phyloP scores from a whole-genome alignment of 139 green algal species.

The Haematococcus lacustris region DNA sequence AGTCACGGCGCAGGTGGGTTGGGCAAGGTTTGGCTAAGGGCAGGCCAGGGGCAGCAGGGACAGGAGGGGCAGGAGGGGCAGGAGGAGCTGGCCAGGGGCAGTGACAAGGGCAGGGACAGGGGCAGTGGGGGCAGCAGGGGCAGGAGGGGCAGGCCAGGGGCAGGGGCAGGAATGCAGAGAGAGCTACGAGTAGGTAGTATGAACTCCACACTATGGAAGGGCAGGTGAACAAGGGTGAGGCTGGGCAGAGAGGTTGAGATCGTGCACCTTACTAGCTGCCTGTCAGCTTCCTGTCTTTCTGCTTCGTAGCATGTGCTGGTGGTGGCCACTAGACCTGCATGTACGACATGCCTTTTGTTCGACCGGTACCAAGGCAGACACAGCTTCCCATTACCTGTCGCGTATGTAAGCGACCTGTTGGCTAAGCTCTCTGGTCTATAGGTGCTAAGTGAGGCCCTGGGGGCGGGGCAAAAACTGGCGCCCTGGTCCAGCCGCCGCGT shows the following conservation, averaged over 20 bases:
- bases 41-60: background rate
- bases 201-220: too few species aligned
- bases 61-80: background rate
- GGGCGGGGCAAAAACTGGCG: background rate
- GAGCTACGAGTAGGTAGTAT: too few species aligned
- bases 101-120: background rate
- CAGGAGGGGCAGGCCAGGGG: background rate
- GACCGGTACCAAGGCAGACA: background rate
- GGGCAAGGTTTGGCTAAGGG: too few species aligned
- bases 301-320: background rate
- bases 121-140: background rate
- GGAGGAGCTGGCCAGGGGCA: background rate
- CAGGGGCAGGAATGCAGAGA: too few species aligned
- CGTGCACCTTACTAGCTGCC: too few species aligned
- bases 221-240: too few species aligned
- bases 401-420: background rate
- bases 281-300: background rate
- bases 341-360: background rate
- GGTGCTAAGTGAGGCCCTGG: conserved; percentile 17
- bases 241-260: too few species aligned
- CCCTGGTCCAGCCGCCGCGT: background rate
- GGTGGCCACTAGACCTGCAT: background rate
- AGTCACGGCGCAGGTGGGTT: background rate
- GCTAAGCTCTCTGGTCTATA: conserved; percentile 2
- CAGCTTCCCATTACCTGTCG: too few species aligned